phyloP scores from a whole-genome alignment of 306 rosid genomes.

The Rosa persica region DNA sequence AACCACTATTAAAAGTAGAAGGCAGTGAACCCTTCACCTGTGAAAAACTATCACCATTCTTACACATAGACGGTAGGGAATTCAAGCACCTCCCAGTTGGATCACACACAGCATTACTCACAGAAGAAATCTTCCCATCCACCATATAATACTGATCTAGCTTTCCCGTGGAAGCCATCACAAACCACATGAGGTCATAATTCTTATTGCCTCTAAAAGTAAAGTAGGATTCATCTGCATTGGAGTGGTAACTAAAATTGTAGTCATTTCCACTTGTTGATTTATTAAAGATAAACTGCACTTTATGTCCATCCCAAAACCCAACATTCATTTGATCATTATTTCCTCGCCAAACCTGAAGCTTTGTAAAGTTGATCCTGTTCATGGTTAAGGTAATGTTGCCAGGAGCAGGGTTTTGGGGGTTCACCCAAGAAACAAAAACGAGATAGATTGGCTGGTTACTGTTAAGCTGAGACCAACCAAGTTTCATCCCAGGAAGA shows the following conservation, averaged over 20 bases:
- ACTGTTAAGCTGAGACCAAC: no score
- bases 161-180: slow-evolving; percentile 7
- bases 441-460: no score
- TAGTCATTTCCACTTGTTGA: background rate
- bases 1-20: no score
- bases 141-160: background rate
- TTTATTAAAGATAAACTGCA: slow-evolving; percentile 6
- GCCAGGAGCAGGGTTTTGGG: background rate
- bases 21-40: no score
- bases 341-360: background rate
- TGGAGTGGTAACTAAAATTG: background rate
- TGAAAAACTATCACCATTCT: no score
- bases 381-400: background rate
- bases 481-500: no score
- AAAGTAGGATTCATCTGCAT: background rate
- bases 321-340: background rate
- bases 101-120: no score
- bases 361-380: background rate
- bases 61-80: no score
- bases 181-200: slow-evolving; percentile 14
- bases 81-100: no score
- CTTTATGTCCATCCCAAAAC: background rate
- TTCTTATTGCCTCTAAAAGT: background rate
- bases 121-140: background rate
- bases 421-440: background rate